These are phyloP conservation scores for Russula virescens DNA, from an alignment of 768 basidiomycete genomes.

Conservation along the genomic window DNA sequence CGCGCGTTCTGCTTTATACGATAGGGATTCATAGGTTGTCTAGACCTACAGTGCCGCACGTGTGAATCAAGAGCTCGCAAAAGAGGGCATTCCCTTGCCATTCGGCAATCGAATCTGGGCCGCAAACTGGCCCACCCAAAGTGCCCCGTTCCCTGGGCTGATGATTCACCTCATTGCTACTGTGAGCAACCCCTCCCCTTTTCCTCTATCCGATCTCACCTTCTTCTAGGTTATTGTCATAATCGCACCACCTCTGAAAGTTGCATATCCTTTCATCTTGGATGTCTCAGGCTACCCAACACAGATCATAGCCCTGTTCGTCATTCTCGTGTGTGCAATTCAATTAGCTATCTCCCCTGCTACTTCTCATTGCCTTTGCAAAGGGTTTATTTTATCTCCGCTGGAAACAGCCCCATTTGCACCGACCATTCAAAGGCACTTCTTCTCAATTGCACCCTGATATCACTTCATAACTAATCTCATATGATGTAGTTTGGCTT, in stretches of 20 bases:
- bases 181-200: slow-evolving; percentile 26
- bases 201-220: background rate
- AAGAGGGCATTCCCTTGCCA: slow-evolving; percentile 56
- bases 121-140: slow-evolving; percentile 55
- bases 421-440: slow-evolving; percentile 46
- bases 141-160: slow-evolving; percentile 50
- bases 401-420: slow-evolving; percentile 42
- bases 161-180: slow-evolving; percentile 52
- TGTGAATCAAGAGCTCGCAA: slow-evolving; percentile 57
- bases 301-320: slow-evolving; percentile 53
- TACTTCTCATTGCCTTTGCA: background rate
- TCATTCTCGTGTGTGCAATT: slow-evolving; percentile 42
- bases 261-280: slow-evolving; percentile 58
- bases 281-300: slow-evolving; percentile 49
- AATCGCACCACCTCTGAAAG: slow-evolving; percentile 44
- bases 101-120: slow-evolving; percentile 58
- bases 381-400: slow-evolving; percentile 54
- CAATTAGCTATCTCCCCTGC: background rate
- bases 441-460: background rate
- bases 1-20: no score
- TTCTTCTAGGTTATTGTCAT: slow-evolving; percentile 44
- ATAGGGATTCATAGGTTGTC: background rate
- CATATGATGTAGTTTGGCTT: slow-evolving; percentile 44
- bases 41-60: slow-evolving; percentile 48
- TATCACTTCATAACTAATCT: slow-evolving; percentile 13